Evolutionary conservation across 2,329 filamentous ascomycete species (phyloP).

Genomic region (Elsinoe fawcettii): DNA sequence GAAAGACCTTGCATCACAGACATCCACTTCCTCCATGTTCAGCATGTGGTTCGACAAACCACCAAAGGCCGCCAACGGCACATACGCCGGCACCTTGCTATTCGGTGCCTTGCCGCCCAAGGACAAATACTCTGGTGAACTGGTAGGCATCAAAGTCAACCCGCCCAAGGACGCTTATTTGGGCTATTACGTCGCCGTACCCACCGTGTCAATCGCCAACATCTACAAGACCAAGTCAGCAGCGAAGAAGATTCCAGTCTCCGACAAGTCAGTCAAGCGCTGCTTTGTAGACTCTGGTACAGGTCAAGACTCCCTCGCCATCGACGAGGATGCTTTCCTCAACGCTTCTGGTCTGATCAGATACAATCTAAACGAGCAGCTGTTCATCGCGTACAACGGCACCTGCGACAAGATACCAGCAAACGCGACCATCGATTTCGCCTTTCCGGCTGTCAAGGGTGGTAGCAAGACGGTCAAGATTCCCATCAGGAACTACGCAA

Average conservation of each 20-base stretch:
- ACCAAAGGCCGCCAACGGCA: slow-evolving; percentile 20
- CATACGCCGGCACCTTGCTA: slow-evolving; percentile 27
- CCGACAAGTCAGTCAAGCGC: slow-evolving; percentile 9
- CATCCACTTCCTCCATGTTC: slow-evolving; percentile 25
- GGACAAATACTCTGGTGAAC: slow-evolving; percentile 28
- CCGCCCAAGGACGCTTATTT: slow-evolving; percentile 4
- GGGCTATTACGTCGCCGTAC: slow-evolving; percentile 12
- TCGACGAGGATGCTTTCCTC: slow-evolving; percentile 15
- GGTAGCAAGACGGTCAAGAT: slow-evolving; percentile 26
- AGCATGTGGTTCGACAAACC: slow-evolving; percentile 33
- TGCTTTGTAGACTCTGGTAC: slow-evolving; percentile 32
- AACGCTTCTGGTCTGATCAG: slow-evolving; percentile 7
- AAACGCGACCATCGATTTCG: slow-evolving; percentile 24
- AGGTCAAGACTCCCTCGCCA: slow-evolving; percentile 23
- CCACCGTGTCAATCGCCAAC: neutral
- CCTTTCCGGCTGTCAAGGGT: slow-evolving; percentile 23
- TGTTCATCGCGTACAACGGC: slow-evolving; percentile 25
- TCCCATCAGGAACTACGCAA: slow-evolving; percentile 29
- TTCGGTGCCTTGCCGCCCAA: slow-evolving; percentile 30
- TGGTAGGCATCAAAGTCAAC: slow-evolving; percentile 27
- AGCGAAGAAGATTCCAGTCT: neutral
- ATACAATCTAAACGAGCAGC: slow-evolving; percentile 5
- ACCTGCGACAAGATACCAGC: slow-evolving; percentile 22
- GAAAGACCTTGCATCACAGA: slow-evolving; percentile 27
- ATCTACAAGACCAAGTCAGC: neutral